Evolutionary conservation across 1,139 yeast genomes (phyloP), one percentile per base, ranked within the genome.

Genomic region (Lizanozyma gosingica): DNA sequence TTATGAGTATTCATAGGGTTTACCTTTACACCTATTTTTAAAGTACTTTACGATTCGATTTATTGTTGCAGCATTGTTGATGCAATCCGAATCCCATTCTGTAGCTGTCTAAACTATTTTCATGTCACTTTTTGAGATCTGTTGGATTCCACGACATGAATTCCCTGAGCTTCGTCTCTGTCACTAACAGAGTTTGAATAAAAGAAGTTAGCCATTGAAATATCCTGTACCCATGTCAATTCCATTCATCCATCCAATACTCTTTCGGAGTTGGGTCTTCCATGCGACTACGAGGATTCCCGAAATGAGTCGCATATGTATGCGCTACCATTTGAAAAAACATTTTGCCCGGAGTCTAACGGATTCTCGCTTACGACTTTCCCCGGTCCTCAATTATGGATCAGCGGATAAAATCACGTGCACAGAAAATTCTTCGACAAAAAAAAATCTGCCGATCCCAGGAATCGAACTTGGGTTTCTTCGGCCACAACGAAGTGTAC

Each of bases 401-500:
- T 22, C 29, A 22, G 29, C 29, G 29, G 29, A 22, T 6, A 22
- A n/a, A n/a, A n/a, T n/a, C n/a, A n/a, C n/a, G n/a, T n/a, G n/a
- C n/a, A n/a, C n/a, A n/a, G n/a, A n/a, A n/a, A n/a, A n/a, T n/a
- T n/a, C n/a, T n/a, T n/a, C n/a, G n/a, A n/a, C n/a, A n/a, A n/a
- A n/a, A n/a, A n/a, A n/a, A n/a, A n/a, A n/a, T n/a, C 6, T 69
- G 75, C 74, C 73, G 73, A 65, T 63, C 72, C 74, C 75, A 68
- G 73, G 74, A 69, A 68, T 69, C 75, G 75, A 69, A 69, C 74
- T 60, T 69, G 74, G 74, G 74, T 69, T 60, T 59, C 66, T 56
- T 66, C 74, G 71, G 74, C 75, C 75, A 69, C 75, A 69, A 69
- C 71, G 74, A 67, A 55, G 65, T 64, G 73, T 69, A 68, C 73